Evolutionary conservation across 2,329 filamentous ascomycete genomes (phyloP).

Genomic region (Ramularia collo-cygni): DNA sequence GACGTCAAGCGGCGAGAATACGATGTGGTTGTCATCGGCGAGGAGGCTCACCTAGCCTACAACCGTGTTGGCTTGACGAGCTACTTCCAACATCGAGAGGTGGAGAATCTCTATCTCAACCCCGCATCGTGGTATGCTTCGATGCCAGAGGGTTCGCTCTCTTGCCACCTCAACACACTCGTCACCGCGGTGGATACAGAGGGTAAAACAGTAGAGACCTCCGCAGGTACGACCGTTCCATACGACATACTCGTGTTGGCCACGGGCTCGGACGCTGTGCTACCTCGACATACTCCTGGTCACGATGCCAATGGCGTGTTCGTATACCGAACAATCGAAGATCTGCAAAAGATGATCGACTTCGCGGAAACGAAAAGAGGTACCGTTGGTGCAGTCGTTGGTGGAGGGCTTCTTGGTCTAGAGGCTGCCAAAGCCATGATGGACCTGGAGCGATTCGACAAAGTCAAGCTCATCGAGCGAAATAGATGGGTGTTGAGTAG

Average conservation of each 20-base stretch:
- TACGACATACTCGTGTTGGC: slow-evolving; percentile 81
- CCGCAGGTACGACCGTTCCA: slow-evolving; percentile 59
- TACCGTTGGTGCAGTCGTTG: slow-evolving; percentile 68
- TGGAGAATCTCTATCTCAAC: slow-evolving; percentile 85
- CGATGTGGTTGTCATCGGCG: slow-evolving; percentile 76
- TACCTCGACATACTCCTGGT: slow-evolving; percentile 66
- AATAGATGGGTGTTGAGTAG: slow-evolving; percentile 76
- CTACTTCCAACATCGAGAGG: slow-evolving; percentile 78
- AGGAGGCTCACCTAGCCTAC: slow-evolving; percentile 81
- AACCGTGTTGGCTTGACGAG: slow-evolving; percentile 84
- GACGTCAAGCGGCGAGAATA: slow-evolving; percentile 70
- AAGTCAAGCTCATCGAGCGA: slow-evolving; percentile 73
- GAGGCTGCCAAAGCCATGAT: slow-evolving; percentile 91
- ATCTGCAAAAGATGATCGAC: slow-evolving; percentile 68
- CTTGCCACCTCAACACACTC: slow-evolving; percentile 67
- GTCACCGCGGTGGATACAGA: slow-evolving; percentile 61
- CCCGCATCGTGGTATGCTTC: slow-evolving; percentile 71
- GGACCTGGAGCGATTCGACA: slow-evolving; percentile 66
- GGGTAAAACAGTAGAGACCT: slow-evolving; percentile 62
- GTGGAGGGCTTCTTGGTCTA: slow-evolving; percentile 75
- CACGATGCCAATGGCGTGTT: slow-evolving; percentile 78
- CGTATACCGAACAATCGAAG: slow-evolving; percentile 80
- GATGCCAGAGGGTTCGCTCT: slow-evolving; percentile 60
- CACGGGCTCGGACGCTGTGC: slow-evolving; percentile 76
- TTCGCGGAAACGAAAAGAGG: slow-evolving; percentile 63